Base-by-base conservation (phyloP, 1,139 yeast species). In the Tardiomyces blankii region DNA sequence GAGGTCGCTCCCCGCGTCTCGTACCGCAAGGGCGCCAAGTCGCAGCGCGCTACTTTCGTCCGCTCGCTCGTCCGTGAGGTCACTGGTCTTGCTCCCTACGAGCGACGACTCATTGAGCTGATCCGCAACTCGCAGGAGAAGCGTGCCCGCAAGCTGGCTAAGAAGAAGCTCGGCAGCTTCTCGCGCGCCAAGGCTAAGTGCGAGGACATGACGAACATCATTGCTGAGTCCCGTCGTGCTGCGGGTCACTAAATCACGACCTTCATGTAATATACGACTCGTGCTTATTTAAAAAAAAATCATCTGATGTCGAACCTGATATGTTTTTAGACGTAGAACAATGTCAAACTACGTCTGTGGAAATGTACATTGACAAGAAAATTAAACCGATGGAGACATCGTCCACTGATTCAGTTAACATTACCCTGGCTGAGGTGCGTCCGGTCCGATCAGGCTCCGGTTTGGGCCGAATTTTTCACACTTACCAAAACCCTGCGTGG, bases 81-180 rank as follows among this genome's bases (percentile, higher is more conserved):
- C 67, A 78, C 96, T 62, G 98, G 98, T 45, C 82, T 89, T 70
- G 96, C 99, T 63, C 98, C 99, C 76, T 93, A 93, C 77, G 98
- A 93, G 80, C 89, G 96, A 81, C 89, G 99, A 80, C 82, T 91
- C 73, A 84, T 93, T 69, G 99, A 93, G 78, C 82, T 93, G 78
- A 81, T 93, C 84, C 91, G 98, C 82, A 93, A 93, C 80, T 91
- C 96, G 70, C 96, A 96, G 82, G 99, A 93, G 79, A 93, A 93
- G 95, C 93, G 98, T 80, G 98, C 99, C 65, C 87, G 93, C 86
- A 93, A 93, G 88, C 89, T 93, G 71, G 96, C 97, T 63, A 93
- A 93, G 93, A 91, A 87, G 95, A 91, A 96, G 91, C 87, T 93
- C 72, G 99, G 99, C 77, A 88, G 98, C 67, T 95, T 89, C 84